Base-by-base conservation (phyloP, 1,284 basidiomycete genomes). In the Cutaneotrichosporon cavernicola region DNA sequence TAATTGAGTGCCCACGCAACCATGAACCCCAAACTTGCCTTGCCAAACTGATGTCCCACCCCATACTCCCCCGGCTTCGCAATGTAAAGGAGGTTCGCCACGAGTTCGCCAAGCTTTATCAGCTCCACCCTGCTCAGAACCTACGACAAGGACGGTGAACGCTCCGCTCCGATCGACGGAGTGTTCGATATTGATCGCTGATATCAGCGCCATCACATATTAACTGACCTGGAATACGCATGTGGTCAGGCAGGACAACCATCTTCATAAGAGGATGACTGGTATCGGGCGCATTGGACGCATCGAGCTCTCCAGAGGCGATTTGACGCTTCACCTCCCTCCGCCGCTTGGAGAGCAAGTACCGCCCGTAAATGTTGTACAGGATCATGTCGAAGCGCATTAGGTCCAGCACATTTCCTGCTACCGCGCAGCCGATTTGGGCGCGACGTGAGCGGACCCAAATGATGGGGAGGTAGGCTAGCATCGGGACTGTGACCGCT, bases 131-230 rank as follows among this genome's bases (percentile, higher is more conserved):
- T 10, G 26, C 3, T 30, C 22, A 18, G 11, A 22, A 13, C 69
- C 52, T 50, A 80, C 72, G 2, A 81, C 77, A 50, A 82, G 77
- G 61, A 76, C 76, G 14, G 80, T 74, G 61, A 82, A 81, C 5
- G 80, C 79, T 8, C 73, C 73, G 9, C 71, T 72, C 4, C 81
- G 70, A 56, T 82, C 81, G 26, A 81, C 73, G n/a, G 73, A 73
- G 69, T 82, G 81, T 62, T 81, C 80, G 55, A 82, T 81, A 60
- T 81, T 81, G 65, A 80, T 76, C 1, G 79, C 80, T 80, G 61
- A 11, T 2, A 40, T 60, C 9, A 67, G 56, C n/a, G 34, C n/a
- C 11, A 50, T 9, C 43, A 6, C 11, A 18, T 7, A 5, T 9
- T 43, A 49, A 68, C 73, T 38, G 30, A 76, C 74, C 74, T 36